Evolutionary conservation across 169 alveolate species (phyloP), one percentile per base, ranked within the genome.

Genomic region (Plasmodium blacklocki): DNA sequence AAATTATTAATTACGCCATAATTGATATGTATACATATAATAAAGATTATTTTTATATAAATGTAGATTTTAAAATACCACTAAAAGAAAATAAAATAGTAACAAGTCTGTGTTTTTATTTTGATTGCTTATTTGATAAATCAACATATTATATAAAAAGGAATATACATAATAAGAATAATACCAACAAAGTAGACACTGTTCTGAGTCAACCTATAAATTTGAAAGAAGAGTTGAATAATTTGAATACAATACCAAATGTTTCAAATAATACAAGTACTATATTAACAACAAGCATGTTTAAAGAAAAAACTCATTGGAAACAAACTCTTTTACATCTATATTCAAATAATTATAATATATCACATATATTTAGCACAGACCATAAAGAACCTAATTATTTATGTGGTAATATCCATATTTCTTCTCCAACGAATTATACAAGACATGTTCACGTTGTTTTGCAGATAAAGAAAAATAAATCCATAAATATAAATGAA

Each of bases 281-380:
- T 32, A 59, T 89, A 18, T 73, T 94, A 87, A 88, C 93, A 19
- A 94, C 96, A 14, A 88, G 96, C 18, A 92, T 94, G 21, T 92
- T 92, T 59, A 54, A 80, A 39, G 85, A 67, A 86, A 78, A 94
- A 23, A 94, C 96, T 59, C 96, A 94, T 66, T 94, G 96, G 96
- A 94, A 92, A 52, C 96, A 94, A 80, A 88, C 89, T n/a, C 88
- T 94, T 21, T 73, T 94, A 49, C 96, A 94, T 67, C 49, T 94
- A 59, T 43, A 85, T 66, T 59, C 45, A 9, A 54, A 68, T 6
- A 67, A 85, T 71, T 83, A 68, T 50, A 71, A 59, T 56, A 56
- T 85, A 32, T 73, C 78, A 15, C 70, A 59, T 12, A 85, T 85
- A 59, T 59, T 39, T 9, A 14, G 67, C 47, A 45, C 11, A 32